Percentiles rank a stretch among this genome's conserved stretches.
Evolutionary conservation across 1,284 basidiomycete species (phyloP).

Genomic region (Pterula multifida): DNA sequence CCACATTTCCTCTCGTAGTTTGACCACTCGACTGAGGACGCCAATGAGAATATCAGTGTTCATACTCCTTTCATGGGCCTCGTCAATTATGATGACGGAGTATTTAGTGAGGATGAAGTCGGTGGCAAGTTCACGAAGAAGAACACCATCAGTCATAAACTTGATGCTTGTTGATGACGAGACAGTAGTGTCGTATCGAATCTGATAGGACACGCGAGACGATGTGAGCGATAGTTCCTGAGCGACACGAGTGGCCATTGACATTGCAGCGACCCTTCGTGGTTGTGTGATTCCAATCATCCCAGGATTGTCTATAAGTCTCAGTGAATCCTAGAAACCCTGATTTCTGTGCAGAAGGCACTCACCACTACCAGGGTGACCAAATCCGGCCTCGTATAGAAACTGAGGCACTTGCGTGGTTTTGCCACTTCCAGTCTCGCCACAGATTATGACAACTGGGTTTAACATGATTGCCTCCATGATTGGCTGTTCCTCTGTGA

Average conservation of each 20-base stretch:
- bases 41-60: conserved; percentile 98
- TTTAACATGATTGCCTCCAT: conserved; percentile 88
- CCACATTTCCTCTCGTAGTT: conserved; percentile 84
- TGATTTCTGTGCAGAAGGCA: too few species aligned
- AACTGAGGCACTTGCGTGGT: conserved; percentile 98
- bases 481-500: conserved; percentile 89
- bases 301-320: conserved; percentile 75
- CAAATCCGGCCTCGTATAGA: conserved; percentile 94
- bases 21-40: conserved; percentile 85
- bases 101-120: conserved; percentile 90
- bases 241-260: conserved; percentile 87
- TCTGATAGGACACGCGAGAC: conserved; percentile 86
- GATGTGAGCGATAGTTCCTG: conserved; percentile 78
- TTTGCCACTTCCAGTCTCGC: conserved; percentile 97
- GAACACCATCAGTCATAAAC: conserved; percentile 99
- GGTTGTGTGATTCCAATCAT: conserved; percentile 99
- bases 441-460: conserved; percentile 85
- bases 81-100: conserved; percentile 92
- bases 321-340: conserved; percentile 5
- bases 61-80: conserved; percentile 96
- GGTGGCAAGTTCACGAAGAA: conserved; percentile 83
- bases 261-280: conserved; percentile 92
- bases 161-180: conserved; percentile 88
- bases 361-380: conserved; percentile 67
- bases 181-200: conserved; percentile 92